Base-by-base conservation (phyloP, 768 basidiomycete species). In the Boletus rubroflammeus region DNA sequence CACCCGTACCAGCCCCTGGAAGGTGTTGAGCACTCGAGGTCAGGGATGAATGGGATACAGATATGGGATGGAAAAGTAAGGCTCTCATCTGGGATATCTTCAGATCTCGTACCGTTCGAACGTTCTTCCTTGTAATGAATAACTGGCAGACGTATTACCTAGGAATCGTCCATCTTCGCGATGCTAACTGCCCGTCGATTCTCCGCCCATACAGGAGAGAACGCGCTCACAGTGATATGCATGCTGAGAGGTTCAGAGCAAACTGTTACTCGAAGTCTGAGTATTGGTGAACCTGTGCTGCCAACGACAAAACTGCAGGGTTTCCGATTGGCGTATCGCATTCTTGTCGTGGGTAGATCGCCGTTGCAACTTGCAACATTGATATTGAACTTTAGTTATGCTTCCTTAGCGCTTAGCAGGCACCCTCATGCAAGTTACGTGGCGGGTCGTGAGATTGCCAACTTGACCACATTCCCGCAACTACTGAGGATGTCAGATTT, bases 1-100 rank as follows among this genome's bases (percentile, higher is more conserved):
- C 67, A 9, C 75, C 72, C 10, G 69, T 70, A 10, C 79, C 67
- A 31, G 21, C 77, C 5, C 72, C 75, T 50, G 72, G 68, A 36
- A 62, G 52, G 50, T 72, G 70, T 46, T 71, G 51, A 66, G 34
- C 21, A 45, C 49, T 55, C 21, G 45, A 32, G 53, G 47, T 28
- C 35, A 44, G 49, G 25, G 4, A 25, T 25, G 47, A 36, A 48
- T 43, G 26, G 3, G 49, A 46, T 25, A 41, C 23, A 39, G 40
- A 50, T 35, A 17, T 54, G 14, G 36, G 40, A 49, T 54, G 36
- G 36, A 13, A 39, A 39, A 39, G 61, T n/a, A 44, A 43, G 34
- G 31, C 38, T 23, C 21, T 14, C 19, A n/a, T 19, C 28, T 44
- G n/a, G 26, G 41, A n/a, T 38, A 52, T 29, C 46, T 54, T 14